Conservation (phyloP, 2,329 filamentous ascomycete species). For the Colletotrichum sidae region DNA sequence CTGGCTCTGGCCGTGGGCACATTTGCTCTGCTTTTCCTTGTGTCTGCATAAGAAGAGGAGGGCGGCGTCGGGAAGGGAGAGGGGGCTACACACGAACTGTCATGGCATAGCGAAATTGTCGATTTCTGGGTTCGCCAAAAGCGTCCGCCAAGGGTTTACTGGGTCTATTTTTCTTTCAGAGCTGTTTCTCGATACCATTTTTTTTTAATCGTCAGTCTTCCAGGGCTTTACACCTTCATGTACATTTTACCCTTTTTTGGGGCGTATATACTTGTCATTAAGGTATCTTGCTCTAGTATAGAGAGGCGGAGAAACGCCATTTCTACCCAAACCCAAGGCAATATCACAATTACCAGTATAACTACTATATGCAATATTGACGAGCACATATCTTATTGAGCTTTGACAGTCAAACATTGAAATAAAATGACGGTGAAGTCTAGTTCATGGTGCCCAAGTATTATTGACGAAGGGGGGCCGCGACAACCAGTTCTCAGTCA, state of each 20-base stretch:
- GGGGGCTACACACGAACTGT: not conserved
- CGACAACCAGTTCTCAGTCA: too few species aligned
- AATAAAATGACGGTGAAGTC: too few species aligned
- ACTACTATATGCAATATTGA: too few species aligned
- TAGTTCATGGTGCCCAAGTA: too few species aligned
- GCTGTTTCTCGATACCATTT: conserved; percentile 13
- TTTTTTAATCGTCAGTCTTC: not conserved
- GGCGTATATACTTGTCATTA: not conserved
- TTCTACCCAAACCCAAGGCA: too few species aligned
- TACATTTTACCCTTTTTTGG: not conserved
- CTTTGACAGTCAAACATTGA: too few species aligned
- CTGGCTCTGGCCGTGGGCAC: conserved; percentile 7
- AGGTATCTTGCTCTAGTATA: not conserved
- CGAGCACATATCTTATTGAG: too few species aligned
- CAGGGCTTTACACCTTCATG: not conserved
- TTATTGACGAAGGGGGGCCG: too few species aligned
- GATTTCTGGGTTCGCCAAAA: conserved; percentile 7
- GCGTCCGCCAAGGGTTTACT: conserved; percentile 1
- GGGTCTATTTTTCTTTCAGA: not conserved
- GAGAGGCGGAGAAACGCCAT: not conserved
- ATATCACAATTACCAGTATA: too few species aligned
- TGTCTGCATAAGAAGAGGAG: conserved; percentile 9
- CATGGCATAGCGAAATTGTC: not conserved
- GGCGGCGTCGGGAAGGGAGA: not conserved
- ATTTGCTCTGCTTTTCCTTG: conserved; percentile 21